Percentiles rank a stretch among this genome's conserved stretches.
Evolutionary conservation across 2,329 filamentous ascomycete species (phyloP).

Genomic region (Cladosporium halotolerans): DNA sequence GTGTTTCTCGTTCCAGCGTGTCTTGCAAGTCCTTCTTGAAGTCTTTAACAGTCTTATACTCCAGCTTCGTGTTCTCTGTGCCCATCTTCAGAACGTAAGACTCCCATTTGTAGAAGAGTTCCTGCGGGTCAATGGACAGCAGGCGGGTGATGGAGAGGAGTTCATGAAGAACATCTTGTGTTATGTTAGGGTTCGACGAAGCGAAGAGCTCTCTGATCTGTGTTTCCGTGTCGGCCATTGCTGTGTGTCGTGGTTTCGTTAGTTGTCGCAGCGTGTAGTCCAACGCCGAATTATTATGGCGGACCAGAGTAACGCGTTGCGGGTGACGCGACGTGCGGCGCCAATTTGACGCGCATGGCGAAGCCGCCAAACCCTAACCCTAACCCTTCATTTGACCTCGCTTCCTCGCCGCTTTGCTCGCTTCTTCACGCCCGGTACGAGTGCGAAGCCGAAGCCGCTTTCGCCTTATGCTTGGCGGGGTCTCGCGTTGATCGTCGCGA

Average conservation of each 20-base stretch:
- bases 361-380: no score
- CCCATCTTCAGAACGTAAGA: constrained; percentile 96
- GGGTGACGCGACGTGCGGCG: constrained; percentile 9
- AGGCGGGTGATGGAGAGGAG: constrained; percentile 80
- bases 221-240: constrained; percentile 41
- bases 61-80: constrained; percentile 64
- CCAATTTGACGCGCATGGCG: no score
- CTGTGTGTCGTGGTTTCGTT: neutral
- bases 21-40: constrained; percentile 88
- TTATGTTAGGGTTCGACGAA: constrained; percentile 46
- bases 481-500: no score
- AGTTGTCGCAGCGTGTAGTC: neutral
- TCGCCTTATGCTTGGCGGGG: no score
- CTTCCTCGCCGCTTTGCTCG: no score
- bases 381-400: no score
- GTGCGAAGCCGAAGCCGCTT: no score
- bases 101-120: constrained; percentile 98
- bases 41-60: constrained; percentile 63
- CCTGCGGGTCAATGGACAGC: constrained; percentile 73
- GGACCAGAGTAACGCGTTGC: neutral
- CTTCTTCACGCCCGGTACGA: no score
- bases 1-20: constrained; percentile 67
- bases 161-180: constrained; percentile 72
- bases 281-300: no score
- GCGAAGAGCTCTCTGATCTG: constrained; percentile 44